These are phyloP conservation scores for Gossypium gossypioides DNA, from an alignment of 441 rosid species.

Conservation along the genomic window DNA sequence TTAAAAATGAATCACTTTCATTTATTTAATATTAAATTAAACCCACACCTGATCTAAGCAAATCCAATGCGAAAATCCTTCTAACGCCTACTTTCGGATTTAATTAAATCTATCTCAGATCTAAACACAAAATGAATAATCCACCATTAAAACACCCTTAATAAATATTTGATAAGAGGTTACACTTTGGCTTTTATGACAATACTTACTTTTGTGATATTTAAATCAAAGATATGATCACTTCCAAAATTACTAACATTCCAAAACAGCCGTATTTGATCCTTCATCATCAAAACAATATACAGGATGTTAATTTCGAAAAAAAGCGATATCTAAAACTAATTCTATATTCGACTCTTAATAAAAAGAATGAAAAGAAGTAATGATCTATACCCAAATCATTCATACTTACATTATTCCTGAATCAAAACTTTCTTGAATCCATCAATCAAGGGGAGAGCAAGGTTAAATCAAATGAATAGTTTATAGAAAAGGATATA, in stretches of 20 bases:
- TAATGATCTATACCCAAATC: neutral
- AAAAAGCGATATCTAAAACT: too few relatives aligned
- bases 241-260: neutral
- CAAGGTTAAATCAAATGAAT: neutral
- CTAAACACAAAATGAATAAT: neutral
- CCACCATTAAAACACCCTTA: neutral
- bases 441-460: neutral
- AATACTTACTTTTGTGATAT: neutral
- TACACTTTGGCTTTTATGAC: neutral
- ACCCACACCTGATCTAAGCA: neutral
- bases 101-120: too few relatives aligned
- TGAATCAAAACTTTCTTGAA: neutral
- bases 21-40: too few relatives aligned
- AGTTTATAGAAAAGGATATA: neutral
- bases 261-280: neutral
- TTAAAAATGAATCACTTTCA: neutral
- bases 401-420: neutral
- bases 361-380: neutral
- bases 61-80: neutral
- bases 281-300: neutral
- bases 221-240: neutral
- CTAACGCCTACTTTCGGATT: neutral
- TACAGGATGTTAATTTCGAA: too few relatives aligned
- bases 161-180: neutral
- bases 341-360: neutral